phyloP scores from a whole-genome alignment of 2,329 filamentous ascomycete species.

The Penicillium olsonii region DNA sequence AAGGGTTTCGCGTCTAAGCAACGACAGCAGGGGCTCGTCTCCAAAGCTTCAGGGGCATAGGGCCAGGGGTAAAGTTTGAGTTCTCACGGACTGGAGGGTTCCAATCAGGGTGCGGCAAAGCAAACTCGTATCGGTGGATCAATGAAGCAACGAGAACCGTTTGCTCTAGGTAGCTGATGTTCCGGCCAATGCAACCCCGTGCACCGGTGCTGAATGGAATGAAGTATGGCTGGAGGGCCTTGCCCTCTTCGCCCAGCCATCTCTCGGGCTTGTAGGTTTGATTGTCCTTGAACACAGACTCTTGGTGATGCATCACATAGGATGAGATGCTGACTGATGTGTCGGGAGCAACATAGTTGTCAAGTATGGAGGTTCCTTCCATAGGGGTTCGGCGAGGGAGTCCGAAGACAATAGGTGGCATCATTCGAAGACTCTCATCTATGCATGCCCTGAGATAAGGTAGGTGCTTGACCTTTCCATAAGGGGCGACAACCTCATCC shows the following conservation, averaged over 20 bases:
- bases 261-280: constrained; percentile 40
- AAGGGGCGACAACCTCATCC: constrained; percentile 46
- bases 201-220: constrained; percentile 41
- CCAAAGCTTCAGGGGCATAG: constrained; percentile 10
- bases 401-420: constrained; percentile 40
- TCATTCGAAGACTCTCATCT: constrained; percentile 49
- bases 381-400: constrained; percentile 45
- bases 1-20: neutral
- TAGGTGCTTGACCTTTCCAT: constrained; percentile 50
- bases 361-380: constrained; percentile 37
- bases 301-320: constrained; percentile 40
- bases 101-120: constrained; percentile 32
- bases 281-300: constrained; percentile 35
- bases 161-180: constrained; percentile 48
- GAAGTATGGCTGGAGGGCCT: constrained; percentile 39
- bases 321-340: constrained; percentile 47
- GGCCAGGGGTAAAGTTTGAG: constrained; percentile 14
- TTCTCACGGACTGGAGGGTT: constrained; percentile 23
- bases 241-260: constrained; percentile 42
- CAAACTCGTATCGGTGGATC: constrained; percentile 48
- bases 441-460: constrained; percentile 53
- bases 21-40: neutral
- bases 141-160: constrained; percentile 46
- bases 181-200: constrained; percentile 40
- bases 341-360: constrained; percentile 34